A percentile compares a stretch with the other conserved stretches of the same genome.
Conservation (phyloP, 140 eudicot genomes). For the Ambrosia hybrid region DNA sequence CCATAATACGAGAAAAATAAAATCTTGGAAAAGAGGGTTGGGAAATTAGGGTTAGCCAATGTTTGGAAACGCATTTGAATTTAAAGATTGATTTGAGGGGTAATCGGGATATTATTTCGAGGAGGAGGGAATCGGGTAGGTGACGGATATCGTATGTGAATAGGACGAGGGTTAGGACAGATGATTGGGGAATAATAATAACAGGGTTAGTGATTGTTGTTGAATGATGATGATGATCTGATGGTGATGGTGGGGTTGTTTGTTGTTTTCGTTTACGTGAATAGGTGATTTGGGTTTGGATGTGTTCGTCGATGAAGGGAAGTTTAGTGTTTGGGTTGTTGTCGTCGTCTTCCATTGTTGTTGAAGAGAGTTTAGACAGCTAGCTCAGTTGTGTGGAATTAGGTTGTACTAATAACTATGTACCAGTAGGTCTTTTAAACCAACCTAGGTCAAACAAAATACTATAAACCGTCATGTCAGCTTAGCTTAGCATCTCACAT, state of each 20-base stretch:
- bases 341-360: conserved; percentile 16
- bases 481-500: too few relatives aligned
- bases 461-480: too few relatives aligned
- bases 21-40: conserved; percentile 41
- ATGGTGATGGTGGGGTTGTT: not conserved
- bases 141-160: conserved; percentile 34
- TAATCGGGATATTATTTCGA: conserved; percentile 44
- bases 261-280: conserved; percentile 27
- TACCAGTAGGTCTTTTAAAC: too few relatives aligned
- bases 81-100: conserved; percentile 46
- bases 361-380: not conserved
- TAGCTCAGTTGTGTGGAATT: too few relatives aligned
- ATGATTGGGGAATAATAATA: not conserved
- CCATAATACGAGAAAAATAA: conserved; percentile 9
- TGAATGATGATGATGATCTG: not conserved
- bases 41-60: conserved; percentile 45
- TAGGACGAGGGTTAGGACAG: conserved; percentile 31
- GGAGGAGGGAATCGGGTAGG: conserved; percentile 39
- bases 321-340: too few relatives aligned
- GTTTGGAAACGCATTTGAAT: conserved; percentile 49
- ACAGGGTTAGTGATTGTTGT: not conserved
- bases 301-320: too few relatives aligned
- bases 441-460: too few relatives aligned
- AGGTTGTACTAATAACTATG: too few relatives aligned
- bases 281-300: conserved; percentile 17